Evolutionary conservation across 768 basidiomycete species (phyloP).

Genomic region (Mycena vitilis): DNA sequence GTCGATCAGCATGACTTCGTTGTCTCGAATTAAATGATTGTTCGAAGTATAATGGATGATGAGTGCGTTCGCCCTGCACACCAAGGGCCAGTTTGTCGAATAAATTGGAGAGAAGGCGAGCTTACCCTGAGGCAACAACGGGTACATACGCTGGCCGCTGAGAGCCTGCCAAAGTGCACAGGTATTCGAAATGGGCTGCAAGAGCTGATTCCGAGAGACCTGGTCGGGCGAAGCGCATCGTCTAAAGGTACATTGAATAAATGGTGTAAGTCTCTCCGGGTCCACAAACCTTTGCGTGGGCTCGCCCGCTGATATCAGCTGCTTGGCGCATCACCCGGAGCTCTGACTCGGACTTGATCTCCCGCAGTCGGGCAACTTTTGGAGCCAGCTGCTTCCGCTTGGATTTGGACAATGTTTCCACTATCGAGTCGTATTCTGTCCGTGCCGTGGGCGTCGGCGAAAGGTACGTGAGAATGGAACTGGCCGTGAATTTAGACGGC

Average conservation of each 20-base stretch:
- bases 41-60: conserved; percentile 97
- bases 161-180: conserved; percentile 82
- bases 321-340: conserved; percentile 83
- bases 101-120: background rate
- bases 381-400: conserved; percentile 66
- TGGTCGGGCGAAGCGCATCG: conserved; percentile 80
- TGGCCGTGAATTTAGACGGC: conserved; percentile 57
- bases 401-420: conserved; percentile 63
- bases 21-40: conserved; percentile 76
- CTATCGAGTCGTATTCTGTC: conserved; percentile 65
- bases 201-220: conserved; percentile 70
- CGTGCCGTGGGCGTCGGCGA: conserved; percentile 44
- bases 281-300: conserved; percentile 80
- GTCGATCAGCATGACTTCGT: conserved; percentile 87
- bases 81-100: conserved; percentile 5
- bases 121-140: conserved; percentile 94
- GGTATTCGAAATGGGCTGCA: conserved; percentile 90
- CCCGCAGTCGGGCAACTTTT: conserved; percentile 76
- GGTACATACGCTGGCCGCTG: conserved; percentile 97
- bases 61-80: conserved; percentile 80
- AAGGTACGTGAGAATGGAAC: conserved; percentile 68
- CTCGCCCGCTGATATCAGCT: conserved; percentile 87
- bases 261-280: background rate
- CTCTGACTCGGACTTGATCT: conserved; percentile 85
- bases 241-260: conserved; percentile 54